Evolutionary conservation across 768 basidiomycete genomes (phyloP), one percentile per base, ranked within the genome.

Genomic region (Amanita thiersii): DNA sequence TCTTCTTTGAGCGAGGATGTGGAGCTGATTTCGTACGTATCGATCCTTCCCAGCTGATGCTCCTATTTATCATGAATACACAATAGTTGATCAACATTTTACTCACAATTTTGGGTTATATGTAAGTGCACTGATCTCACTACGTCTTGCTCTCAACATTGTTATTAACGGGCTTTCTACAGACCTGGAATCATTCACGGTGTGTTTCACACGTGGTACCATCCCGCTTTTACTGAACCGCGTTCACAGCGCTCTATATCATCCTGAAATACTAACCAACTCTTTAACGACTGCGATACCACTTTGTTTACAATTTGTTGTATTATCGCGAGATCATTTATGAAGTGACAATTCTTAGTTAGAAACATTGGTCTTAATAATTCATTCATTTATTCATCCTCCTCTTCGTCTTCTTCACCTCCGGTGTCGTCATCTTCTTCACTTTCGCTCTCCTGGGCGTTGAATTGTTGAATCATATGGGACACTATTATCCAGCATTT

Each of bases 1-100:
- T 94, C 18, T 90, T 91, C 65, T 63, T 93, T 18, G 89, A 93
- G 65, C 73, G 86, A 40, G 91, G 91, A 18, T 92, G 88, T 56
- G 65, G 68, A 25, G 77, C 73, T 15, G 88, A 92, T 58, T 61
- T 93, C 32, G 78, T 85, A 53, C 39, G 79, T 73, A 29, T 39
- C 20, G 24, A 45, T 9, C 12, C 8, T 20, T 20, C 10, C 37
- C 32, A 38, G 31, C 26, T 12, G 33, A 37, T 37, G 19, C 55
- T 39, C 35, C 11, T 19, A 32, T 19, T 29, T 36, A 36, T 49
- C 32, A 45, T 39, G 29, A 30, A 21, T 41, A 25, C 29, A 36
- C 26, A 19, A 9, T 47, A 70, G 62, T 50, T 62, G 8, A 87
- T 91, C 64, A 90, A 91, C 65, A 80, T 91, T 49, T 65, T 82